phyloP scores from a whole-genome alignment of 495 filamentous ascomycete species.

The Trichoderma erinaceum region DNA sequence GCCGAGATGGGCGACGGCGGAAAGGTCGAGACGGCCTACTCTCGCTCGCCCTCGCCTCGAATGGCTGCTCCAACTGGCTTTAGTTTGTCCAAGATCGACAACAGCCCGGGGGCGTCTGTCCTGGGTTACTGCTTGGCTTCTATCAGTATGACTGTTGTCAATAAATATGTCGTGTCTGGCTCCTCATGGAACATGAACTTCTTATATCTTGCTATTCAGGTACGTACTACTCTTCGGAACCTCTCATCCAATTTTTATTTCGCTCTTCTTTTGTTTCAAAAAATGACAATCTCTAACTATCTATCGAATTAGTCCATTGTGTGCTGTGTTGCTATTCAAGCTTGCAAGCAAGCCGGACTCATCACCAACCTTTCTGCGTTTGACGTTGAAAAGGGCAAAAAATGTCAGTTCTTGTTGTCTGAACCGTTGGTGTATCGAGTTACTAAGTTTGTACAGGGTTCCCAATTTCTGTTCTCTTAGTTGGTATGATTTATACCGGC shows the following conservation, averaged over 20 bases:
- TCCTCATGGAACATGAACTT: conserved; percentile 93
- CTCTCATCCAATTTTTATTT: not conserved
- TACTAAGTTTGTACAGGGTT: conserved; percentile 63
- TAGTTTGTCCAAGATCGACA: conserved; percentile 49
- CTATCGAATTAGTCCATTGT: conserved; percentile 65
- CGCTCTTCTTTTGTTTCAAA: not conserved
- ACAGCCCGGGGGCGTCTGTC: conserved; percentile 73
- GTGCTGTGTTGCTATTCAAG: conserved; percentile 81
- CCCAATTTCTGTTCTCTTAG: conserved; percentile 90
- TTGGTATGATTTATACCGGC: conserved; percentile 98
- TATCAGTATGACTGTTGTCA: conserved; percentile 97
- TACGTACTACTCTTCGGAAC: conserved; percentile 34
- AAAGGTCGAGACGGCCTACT: conserved; percentile 50
- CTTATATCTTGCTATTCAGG: conserved; percentile 87
- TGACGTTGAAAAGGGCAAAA: conserved; percentile 80
- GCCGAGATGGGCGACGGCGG: conserved; percentile 40
- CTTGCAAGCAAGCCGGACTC: conserved; percentile 72
- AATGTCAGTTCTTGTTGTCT: conserved; percentile 58
- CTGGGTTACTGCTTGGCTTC: conserved; percentile 88
- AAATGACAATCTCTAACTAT: not conserved
- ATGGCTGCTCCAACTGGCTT: conserved; percentile 21
- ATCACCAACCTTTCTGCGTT: conserved; percentile 85
- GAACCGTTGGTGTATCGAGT: not conserved
- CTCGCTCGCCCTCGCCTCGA: conserved; percentile 46
- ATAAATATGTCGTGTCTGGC: conserved; percentile 96